Evolutionary conservation across 345 rosid genomes (phyloP).

Genomic region (Pelargonium nanum): DNA sequence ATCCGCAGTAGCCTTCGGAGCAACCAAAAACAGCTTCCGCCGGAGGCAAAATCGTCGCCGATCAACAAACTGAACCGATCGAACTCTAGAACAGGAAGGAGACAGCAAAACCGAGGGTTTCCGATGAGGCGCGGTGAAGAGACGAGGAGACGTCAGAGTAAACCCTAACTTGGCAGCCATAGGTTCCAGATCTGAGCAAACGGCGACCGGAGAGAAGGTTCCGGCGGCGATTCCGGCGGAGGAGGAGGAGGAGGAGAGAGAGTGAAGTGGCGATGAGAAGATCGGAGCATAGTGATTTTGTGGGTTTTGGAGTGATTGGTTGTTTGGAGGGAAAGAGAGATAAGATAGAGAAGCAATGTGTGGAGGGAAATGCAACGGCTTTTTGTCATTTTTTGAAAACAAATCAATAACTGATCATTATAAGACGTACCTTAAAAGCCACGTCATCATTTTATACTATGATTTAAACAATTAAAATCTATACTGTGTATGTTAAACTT

Average conservation of each 20-base stretch:
- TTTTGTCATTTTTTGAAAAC: background rate
- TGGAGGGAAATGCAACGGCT: conserved; percentile 55
- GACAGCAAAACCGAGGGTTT: conserved; percentile 22
- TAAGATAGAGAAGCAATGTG: conserved; percentile 38
- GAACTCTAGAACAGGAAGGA: conserved; percentile 27
- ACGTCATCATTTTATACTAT: background rate
- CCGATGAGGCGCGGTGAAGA: conserved; percentile 31
- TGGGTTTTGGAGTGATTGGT: background rate
- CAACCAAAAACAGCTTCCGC: conserved; percentile 31
- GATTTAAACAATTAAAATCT: too few species aligned
- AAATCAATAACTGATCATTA: conserved; percentile 1
- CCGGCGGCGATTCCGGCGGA: background rate
- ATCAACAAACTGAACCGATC: conserved; percentile 21
- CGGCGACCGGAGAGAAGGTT: background rate
- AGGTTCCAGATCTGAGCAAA: background rate
- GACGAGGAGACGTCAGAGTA: conserved; percentile 47
- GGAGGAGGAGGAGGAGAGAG: background rate
- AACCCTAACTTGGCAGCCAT: conserved; percentile 51
- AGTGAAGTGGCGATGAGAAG: conserved; percentile 1
- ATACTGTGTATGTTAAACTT: too few species aligned
- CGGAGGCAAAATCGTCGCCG: conserved; percentile 23
- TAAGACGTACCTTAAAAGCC: background rate
- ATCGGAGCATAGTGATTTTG: conserved; percentile 1
- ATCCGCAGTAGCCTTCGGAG: conserved; percentile 69
- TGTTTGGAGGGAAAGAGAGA: conserved; percentile 44